A percentile compares a stretch with the other conserved stretches of the same genome.
These are phyloP conservation scores for Zalaria obscura DNA, from an alignment of 2,329 filamentous ascomycete genomes.

Conservation along the genomic window DNA sequence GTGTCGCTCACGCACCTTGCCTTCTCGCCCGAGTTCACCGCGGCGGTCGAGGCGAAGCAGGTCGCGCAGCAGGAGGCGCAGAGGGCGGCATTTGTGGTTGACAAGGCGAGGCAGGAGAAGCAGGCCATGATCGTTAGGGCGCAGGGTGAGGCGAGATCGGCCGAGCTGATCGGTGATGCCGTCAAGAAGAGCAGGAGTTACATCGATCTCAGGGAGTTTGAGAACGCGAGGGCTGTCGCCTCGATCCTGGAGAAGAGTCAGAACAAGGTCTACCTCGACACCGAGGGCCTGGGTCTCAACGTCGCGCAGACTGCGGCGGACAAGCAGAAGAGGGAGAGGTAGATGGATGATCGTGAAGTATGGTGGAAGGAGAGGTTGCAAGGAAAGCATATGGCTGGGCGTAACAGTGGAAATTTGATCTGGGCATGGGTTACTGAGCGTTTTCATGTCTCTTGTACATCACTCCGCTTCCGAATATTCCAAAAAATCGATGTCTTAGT, in stretches of 20 bases:
- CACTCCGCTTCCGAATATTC: no score
- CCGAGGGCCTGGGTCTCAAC: slow-evolving; percentile 81
- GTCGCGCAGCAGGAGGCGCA: slow-evolving; percentile 83
- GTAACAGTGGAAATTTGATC: no score
- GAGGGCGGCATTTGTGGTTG: slow-evolving; percentile 90
- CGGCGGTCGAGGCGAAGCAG: slow-evolving; percentile 55
- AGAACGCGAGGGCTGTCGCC: slow-evolving; percentile 89
- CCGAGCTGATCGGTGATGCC: slow-evolving; percentile 93
- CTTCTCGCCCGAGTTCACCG: slow-evolving; percentile 56
- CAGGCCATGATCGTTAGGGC: slow-evolving; percentile 97
- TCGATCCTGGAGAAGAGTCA: slow-evolving; percentile 71
- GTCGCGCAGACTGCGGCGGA: slow-evolving; percentile 39
- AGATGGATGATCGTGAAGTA: neutral
- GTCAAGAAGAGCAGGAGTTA: slow-evolving; percentile 99
- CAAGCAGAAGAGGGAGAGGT: slow-evolving; percentile 13
- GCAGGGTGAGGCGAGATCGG: slow-evolving; percentile 96
- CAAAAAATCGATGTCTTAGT: no score
- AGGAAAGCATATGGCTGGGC: no score
- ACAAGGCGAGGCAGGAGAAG: slow-evolving; percentile 98
- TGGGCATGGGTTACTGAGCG: no score
- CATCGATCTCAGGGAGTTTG: slow-evolving; percentile 92
- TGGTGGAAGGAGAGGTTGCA: no score
- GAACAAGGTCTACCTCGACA: slow-evolving; percentile 90
- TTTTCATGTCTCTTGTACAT: no score
- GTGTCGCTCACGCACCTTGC: slow-evolving; percentile 64